A percentile compares a stretch with the other conserved stretches of the same genome.
Evolutionary conservation across 257 asterid genomes (phyloP).

Genomic region (Paraleonurus japonicus): DNA sequence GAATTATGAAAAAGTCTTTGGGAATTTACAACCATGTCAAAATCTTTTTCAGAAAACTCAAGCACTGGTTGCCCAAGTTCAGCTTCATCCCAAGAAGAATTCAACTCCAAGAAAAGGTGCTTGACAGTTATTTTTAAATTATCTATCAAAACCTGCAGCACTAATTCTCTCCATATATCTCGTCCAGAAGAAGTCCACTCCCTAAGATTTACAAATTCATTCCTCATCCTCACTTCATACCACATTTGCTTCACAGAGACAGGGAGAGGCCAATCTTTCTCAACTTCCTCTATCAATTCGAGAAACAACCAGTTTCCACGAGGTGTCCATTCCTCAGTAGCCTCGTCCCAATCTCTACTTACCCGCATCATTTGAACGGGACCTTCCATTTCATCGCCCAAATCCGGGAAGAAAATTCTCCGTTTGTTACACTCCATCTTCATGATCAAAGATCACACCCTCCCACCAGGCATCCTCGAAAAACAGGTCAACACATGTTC

Average conservation of each 20-base stretch:
- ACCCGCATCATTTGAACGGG: constrained; percentile 43
- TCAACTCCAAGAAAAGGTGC: constrained; percentile 38
- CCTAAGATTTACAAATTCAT: constrained; percentile 38
- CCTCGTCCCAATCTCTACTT: constrained; percentile 81
- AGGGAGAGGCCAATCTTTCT: constrained; percentile 48
- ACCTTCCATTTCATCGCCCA: constrained; percentile 76
- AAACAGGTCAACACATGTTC: constrained; percentile 65
- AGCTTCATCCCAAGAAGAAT: constrained; percentile 32
- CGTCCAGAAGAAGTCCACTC: constrained; percentile 60
- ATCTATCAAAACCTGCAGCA: constrained; percentile 46
- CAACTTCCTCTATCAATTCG: constrained; percentile 56
- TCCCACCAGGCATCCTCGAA: constrained; percentile 92
- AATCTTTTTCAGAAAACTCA: constrained; percentile 35
- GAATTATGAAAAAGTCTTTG: constrained; percentile 30
- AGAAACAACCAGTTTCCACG: constrained; percentile 78
- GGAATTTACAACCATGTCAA: constrained; percentile 28
- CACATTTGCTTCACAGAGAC: constrained; percentile 83
- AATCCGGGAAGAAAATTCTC: constrained; percentile 76
- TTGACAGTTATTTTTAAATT: constrained; percentile 41
- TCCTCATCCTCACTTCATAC: constrained; percentile 67
- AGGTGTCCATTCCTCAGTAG: constrained; percentile 57
- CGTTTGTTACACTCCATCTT: constrained; percentile 49
- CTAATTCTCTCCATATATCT: constrained; percentile 56
- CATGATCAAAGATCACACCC: constrained; percentile 77
- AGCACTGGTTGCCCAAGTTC: constrained; percentile 33